Base-by-base conservation (phyloP, 83 land plant genomes). In the Diphasiastrum complanatum region DNA sequence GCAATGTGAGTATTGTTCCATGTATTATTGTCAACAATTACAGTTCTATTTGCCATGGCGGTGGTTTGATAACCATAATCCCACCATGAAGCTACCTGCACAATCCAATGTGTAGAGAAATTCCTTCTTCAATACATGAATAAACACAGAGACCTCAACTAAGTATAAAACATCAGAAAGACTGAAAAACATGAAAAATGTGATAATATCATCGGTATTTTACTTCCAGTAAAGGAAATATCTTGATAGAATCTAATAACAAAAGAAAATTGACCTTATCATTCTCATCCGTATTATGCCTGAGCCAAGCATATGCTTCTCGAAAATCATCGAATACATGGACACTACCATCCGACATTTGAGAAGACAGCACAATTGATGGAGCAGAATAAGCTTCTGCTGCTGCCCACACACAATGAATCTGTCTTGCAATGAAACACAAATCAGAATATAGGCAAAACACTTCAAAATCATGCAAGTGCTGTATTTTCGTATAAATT, bases 1-100 rank as follows among this genome's bases (percentile, higher is more conserved):
- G 99, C 99, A 64, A 93, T 93, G 71, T 93, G 99, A 3, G 99
- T 93, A 53, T 93, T 93, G 55, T 93, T 93, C 99, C 99, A 93
- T 41, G 99, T 93, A 54, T 93, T 93, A 62, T 93, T 93, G 57
- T 93, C 99, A 36, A 89, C 99, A 49, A 93, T 86, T 26, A 93
- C 99, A 47, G 96, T 93, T 19, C 99, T 79, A 64, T 93, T 93
- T 31, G 96, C 99, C 99, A 93, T 93, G 30, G 99, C 99, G 50
- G 99, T 93, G 64, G 99, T 93, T 84, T 93, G 96, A 43, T 93
- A 93, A 12, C 99, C 99, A 77, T 93, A 93, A 67, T 93, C 99
- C 99, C 99, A 93, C 99, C 96, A 93, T 20, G 99, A 93, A 32
- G 99, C 99, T 47, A 93, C 99, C 96, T 93, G 83, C 32, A 45